Evolutionary conservation across 1,139 yeast species (phyloP), one percentile per base, ranked within the genome.

Genomic region (Ogataea hybrid): DNA sequence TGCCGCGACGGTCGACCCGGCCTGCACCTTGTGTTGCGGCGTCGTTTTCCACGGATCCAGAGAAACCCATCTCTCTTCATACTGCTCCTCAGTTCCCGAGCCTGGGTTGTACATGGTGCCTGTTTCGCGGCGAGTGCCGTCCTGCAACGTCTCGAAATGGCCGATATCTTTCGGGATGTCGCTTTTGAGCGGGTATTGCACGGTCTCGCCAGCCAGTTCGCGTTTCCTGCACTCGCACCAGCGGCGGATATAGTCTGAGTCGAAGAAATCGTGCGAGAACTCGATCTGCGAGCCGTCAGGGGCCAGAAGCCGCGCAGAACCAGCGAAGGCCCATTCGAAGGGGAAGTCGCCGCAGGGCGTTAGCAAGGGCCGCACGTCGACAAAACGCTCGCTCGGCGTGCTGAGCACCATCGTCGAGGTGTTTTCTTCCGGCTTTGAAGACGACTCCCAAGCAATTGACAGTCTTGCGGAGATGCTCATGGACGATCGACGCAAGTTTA

Each of bases 51-150:
- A 37, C 1, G 79, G 71, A 53, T 76, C 74, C 25, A 79, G 54
- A 7, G 75, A 68, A 51, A 80, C 59, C 86, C 86, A 80, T 17
- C 76, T 65, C 58, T 80, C 86, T 25, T 71, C 63, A 51, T 78
- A 80, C 6, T 65, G 65, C 44, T 71, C 73, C 5, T 59, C 52
- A n/a, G 56, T 51, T 0, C 75, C 75, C 0, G 79, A 68, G 3
- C 50, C 70, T 1, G 75, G 69, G 51, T 78, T 75, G 16, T 54
- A 50, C 84, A 80, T 78, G 3, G 51, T 49, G 0, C 86, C 86
- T 0, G 70, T 67, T 53, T 80, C 86, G 37, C 65, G 65, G 32
- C 82, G 64, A 43, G 69, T 67, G 8, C 73, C 70, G 18, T 63
- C 65, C 9, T 58, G 65, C 32, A 73, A 56, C 2, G 57, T 53